phyloP scores from a whole-genome alignment of 2,329 filamentous ascomycete genomes.

The Thermoascus crustaceus region DNA sequence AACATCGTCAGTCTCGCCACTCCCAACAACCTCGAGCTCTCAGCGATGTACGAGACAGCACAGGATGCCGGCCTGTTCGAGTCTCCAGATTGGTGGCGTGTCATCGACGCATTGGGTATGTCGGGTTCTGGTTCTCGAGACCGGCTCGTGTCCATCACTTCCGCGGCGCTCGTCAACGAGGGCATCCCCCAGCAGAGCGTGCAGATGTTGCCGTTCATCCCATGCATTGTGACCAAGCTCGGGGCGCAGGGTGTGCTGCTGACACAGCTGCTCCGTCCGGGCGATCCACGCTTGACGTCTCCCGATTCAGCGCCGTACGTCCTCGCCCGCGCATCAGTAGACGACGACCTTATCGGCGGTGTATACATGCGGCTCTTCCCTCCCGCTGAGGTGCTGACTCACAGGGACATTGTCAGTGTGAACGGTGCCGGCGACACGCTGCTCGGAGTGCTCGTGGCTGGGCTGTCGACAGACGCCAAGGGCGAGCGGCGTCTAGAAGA shows the following conservation, averaged over 20 bases:
- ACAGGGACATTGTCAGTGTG: constrained; percentile 68
- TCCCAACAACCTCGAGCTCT: constrained; percentile 76
- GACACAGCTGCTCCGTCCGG: constrained; percentile 59
- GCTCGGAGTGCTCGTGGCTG: constrained; percentile 73
- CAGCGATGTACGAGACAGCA: constrained; percentile 68
- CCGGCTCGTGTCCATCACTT: constrained; percentile 62
- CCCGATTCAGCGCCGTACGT: constrained; percentile 61
- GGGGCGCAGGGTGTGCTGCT: constrained; percentile 68
- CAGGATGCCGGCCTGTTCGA: constrained; percentile 61
- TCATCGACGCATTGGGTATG: constrained; percentile 74
- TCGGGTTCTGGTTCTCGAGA: constrained; percentile 58
- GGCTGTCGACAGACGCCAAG: constrained; percentile 47
- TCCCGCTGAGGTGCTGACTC: constrained; percentile 52
- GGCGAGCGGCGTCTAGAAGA: constrained; percentile 47
- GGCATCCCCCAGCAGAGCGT: constrained; percentile 78
- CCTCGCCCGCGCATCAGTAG: constrained; percentile 52
- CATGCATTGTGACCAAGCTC: constrained; percentile 75
- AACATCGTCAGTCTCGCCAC: constrained; percentile 64
- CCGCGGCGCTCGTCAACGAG: constrained; percentile 58
- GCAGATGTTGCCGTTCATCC: constrained; percentile 80
- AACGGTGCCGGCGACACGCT: constrained; percentile 95
- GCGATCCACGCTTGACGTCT: constrained; percentile 59
- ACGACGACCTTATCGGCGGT: constrained; percentile 59
- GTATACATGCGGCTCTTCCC: constrained; percentile 77
- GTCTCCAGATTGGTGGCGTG: constrained; percentile 62